phyloP scores from a whole-genome alignment of 1,284 basidiomycete genomes.

The Tilletia caries region DNA sequence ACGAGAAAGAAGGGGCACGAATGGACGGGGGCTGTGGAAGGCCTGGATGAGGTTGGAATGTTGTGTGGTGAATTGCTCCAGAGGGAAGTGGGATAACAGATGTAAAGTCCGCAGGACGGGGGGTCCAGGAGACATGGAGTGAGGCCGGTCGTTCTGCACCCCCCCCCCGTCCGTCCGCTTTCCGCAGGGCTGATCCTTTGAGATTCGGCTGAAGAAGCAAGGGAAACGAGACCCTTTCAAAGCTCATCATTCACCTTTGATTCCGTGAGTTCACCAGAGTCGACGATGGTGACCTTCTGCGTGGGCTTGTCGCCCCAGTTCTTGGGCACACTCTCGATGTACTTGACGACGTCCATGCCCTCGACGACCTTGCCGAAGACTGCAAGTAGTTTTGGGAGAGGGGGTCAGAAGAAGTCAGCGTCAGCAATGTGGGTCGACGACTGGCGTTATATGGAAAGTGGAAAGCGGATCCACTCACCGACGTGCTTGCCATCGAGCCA shows the following conservation, averaged over 20 bases:
- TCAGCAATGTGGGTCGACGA: neutral
- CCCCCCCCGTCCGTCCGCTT: too few relatives aligned
- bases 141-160: too few relatives aligned
- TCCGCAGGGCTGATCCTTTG: too few relatives aligned
- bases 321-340: constrained; percentile 40
- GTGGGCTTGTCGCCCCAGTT: constrained; percentile 39
- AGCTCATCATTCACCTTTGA: constrained; percentile 13
- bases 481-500: constrained; percentile 32
- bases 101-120: too few relatives aligned
- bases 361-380: constrained; percentile 29
- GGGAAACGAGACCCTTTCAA: neutral
- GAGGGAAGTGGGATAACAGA: too few relatives aligned
- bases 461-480: constrained; percentile 9
- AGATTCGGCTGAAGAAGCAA: neutral
- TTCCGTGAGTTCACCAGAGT: constrained; percentile 39
- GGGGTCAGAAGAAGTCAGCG: neutral
- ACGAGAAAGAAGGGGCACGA: too few relatives aligned
- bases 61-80: too few relatives aligned
- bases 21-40: too few relatives aligned
- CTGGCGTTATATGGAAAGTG: too few relatives aligned
- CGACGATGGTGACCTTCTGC: constrained; percentile 36
- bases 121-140: too few relatives aligned
- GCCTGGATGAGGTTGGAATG: too few relatives aligned
- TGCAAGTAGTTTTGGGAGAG: constrained; percentile 12
- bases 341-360: constrained; percentile 29